phyloP scores from a whole-genome alignment of 345 rosid genomes.

The Citrus reticulata region DNA sequence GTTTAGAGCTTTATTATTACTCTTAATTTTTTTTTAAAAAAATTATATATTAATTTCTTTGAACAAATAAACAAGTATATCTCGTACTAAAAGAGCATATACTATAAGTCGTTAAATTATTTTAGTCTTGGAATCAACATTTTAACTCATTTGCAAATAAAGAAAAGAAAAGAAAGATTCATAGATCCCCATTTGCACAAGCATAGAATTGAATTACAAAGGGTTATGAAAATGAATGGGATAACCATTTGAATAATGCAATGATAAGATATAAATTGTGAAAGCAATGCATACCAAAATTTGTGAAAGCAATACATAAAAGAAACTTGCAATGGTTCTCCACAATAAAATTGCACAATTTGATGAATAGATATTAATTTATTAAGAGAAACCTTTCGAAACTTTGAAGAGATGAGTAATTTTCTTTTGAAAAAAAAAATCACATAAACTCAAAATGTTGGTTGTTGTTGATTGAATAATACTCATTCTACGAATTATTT shows the following conservation, averaged over 20 bases:
- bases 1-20: too few relatives aligned
- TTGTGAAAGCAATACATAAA: background rate
- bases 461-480: background rate
- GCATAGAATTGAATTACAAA: background rate
- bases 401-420: background rate
- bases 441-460: background rate
- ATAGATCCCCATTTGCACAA: background rate
- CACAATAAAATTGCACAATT: background rate
- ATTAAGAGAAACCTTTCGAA: background rate
- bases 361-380: background rate
- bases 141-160: background rate
- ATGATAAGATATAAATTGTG: background rate
- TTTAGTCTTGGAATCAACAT: background rate
- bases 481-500: background rate
- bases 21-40: too few relatives aligned
- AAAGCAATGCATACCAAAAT: background rate
- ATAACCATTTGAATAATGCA: background rate
- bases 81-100: background rate
- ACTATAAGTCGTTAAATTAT: background rate
- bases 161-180: background rate
- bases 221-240: background rate
- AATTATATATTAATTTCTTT: too few relatives aligned
- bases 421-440: background rate
- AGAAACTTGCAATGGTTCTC: background rate
- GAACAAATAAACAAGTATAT: background rate